Evolutionary conservation across 75 land plant genomes (phyloP).

Genomic region (Chamaecyparis obtusa): DNA sequence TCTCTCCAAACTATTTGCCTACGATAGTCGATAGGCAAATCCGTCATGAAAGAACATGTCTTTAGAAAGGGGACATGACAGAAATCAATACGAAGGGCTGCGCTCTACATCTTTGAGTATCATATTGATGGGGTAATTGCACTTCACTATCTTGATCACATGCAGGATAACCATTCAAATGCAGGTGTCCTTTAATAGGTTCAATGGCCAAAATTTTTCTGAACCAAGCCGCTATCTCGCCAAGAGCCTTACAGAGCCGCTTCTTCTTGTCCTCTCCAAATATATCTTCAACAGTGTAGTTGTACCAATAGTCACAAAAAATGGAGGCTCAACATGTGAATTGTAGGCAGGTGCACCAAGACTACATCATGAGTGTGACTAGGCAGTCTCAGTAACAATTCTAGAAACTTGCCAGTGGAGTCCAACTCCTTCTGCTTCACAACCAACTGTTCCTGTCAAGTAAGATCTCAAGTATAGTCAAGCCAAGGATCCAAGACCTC

Average conservation of each 20-base stretch:
- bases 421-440: constrained; percentile 17
- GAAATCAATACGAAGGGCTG: too few species aligned
- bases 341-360: constrained; percentile 63
- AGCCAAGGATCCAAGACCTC: not conserved
- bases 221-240: constrained; percentile 96
- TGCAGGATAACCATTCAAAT: constrained; percentile 80
- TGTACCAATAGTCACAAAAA: constrained; percentile 98
- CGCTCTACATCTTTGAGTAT: too few species aligned
- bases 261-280: constrained; percentile 84
- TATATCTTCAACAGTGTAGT: constrained; percentile 93
- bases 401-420: constrained; percentile 23
- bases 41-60: too few species aligned
- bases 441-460: constrained; percentile 21
- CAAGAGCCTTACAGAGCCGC: constrained; percentile 90
- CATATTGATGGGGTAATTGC: constrained; percentile 45
- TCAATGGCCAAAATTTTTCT: constrained; percentile 84
- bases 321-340: constrained; percentile 79
- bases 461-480: constrained; percentile 35
- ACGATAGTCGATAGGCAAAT: too few species aligned
- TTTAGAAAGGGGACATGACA: too few species aligned
- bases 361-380: constrained; percentile 88
- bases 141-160: constrained; percentile 57
- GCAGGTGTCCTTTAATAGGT: constrained; percentile 87
- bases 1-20: too few species aligned
- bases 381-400: constrained; percentile 18